Base-by-base conservation (phyloP, 2,329 filamentous ascomycete genomes). In the Huntiella decipiens region DNA sequence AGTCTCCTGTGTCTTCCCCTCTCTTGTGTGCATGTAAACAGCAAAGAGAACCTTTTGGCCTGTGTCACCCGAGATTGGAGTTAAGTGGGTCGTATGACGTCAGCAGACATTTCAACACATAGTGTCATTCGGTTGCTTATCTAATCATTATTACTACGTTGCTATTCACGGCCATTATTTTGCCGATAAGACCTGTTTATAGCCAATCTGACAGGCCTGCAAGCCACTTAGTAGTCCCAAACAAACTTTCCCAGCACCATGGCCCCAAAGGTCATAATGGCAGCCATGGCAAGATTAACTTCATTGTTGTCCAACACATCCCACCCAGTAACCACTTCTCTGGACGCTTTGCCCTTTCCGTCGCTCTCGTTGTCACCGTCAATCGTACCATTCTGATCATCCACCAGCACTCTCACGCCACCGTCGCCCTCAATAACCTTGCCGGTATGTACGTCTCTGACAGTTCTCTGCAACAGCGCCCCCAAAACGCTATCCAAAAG, bases 221-320 rank as follows among this genome's bases (percentile, higher is more conserved):
- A 28, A 28, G 22, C 22, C 22, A 28, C 22, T 28, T 28, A 28
- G 22, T 28, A 28, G 22, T 28, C 7, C 22, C 22, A 28, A 28
- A 28, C 22, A 28, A 7, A 28, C 8, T 5, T 28, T 28, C 22
- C 22, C 22, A 28, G 22, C 0, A 63, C 66, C 74, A 96, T 92
- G 4, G 78, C 82, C 4, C 79, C 74, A 13, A 86, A 52, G 57
- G 83, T 94, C 73, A 93, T 87, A 4, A 68, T 67, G 11, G 74
- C 69, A 0, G 88, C 87, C 88, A 95, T 96, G 47, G 88, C 60
- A 48, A 95, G 74, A 60, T 98, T 98, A 54, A 98, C 86, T 46
- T 83, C 82, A 60, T 98, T 98, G 61, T 98, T 98, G 61, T 93
- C 86, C 48, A 98, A 66, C 51, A 92, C 59, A 58, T 94, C 73